These are phyloP conservation scores for Entophlyctis luteolus DNA, from an alignment of 192 early-diverging fungal genomes.

Conservation along the genomic window DNA sequence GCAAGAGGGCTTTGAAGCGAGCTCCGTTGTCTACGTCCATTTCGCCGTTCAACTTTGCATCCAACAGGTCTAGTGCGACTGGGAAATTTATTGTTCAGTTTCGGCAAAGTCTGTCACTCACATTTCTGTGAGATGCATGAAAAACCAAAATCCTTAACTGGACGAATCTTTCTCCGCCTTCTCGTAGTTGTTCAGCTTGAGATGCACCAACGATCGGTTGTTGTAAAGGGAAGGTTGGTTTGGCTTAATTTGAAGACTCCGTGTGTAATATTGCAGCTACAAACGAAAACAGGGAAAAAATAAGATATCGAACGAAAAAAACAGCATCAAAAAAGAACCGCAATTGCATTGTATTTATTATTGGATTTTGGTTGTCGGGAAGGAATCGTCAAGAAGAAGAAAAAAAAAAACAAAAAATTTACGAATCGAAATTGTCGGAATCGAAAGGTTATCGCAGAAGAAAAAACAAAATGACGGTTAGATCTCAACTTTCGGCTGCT, in stretches of 20 bases:
- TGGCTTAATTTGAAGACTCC: constrained; percentile 12
- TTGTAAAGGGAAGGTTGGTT: constrained; percentile 11
- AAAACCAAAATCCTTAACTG: not conserved
- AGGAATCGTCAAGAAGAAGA: not conserved
- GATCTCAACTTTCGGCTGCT: no score
- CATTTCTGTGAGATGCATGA: no score
- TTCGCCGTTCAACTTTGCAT: no score
- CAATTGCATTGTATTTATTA: not conserved
- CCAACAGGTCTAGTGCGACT: no score
- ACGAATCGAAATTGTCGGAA: not conserved
- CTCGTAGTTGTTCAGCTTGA: constrained; percentile 25
- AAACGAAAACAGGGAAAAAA: not conserved
- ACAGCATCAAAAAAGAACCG: not conserved
- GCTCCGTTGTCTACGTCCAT: not conserved
- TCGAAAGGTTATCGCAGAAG: not conserved
- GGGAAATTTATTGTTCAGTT: no score
- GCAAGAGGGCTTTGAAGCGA: constrained; percentile 27
- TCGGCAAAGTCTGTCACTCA: no score
- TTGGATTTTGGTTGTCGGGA: not conserved
- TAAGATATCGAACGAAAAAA: not conserved
- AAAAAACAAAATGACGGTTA: no score
- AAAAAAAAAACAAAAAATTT: no score
- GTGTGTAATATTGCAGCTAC: constrained; percentile 21
- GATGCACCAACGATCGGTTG: constrained; percentile 22
- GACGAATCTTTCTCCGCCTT: constrained; percentile 19